A percentile compares a stretch with the other conserved stretches of the same genome.
Conservation (phyloP, 257 asterid genomes). For the Lavandula angustifolia region DNA sequence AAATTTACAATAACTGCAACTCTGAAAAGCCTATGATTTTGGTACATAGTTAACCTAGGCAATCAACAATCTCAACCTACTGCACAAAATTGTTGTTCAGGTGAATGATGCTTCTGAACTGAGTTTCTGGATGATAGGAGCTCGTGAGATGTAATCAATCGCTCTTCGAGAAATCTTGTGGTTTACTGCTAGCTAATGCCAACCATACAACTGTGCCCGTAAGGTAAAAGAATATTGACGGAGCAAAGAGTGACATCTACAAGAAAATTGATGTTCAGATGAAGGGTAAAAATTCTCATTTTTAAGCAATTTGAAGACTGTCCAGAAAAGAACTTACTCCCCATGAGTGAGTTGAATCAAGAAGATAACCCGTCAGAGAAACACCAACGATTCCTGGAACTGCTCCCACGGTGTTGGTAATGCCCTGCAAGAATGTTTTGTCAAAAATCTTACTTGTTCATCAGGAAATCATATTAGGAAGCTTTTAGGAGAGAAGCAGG, state of each 20-base stretch:
- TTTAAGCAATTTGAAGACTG: not conserved
- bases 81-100: conserved; percentile 56
- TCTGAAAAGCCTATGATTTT: conserved; percentile 34
- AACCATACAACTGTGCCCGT: conserved; percentile 94
- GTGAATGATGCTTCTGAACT: conserved; percentile 32
- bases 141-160: conserved; percentile 35
- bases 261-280: conserved; percentile 5
- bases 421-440: conserved; percentile 61
- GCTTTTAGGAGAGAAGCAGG: conserved; percentile 2
- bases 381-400: conserved; percentile 94
- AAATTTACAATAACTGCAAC: conserved; percentile 25
- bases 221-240: conserved; percentile 93
- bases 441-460: not conserved
- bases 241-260: conserved; percentile 85
- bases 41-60: conserved; percentile 18
- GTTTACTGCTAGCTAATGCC: conserved; percentile 87
- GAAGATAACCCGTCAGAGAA: conserved; percentile 90
- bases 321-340: conserved; percentile 56
- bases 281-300: not conserved
- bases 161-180: conserved; percentile 63
- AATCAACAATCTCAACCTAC: conserved; percentile 30
- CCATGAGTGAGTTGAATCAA: conserved; percentile 97
- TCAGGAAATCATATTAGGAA: not conserved
- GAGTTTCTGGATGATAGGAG: conserved; percentile 12
- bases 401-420: conserved; percentile 96